Evolutionary conservation across 495 filamentous ascomycete genomes (phyloP), one percentile per base, ranked within the genome.

Genomic region (Aspergillus avenaceus): DNA sequence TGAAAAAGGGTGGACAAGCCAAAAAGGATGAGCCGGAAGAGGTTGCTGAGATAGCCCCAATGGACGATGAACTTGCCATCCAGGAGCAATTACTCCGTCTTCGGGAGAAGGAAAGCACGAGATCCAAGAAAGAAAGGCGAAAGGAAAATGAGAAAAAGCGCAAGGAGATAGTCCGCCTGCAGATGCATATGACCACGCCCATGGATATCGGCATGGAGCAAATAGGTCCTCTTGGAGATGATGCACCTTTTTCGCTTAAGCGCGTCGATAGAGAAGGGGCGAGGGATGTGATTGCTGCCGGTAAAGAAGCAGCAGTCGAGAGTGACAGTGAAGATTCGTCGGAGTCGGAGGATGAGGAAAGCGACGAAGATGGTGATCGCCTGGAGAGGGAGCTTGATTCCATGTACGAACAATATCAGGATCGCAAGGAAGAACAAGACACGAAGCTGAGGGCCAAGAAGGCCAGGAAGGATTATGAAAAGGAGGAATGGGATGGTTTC

Each of bases 131-230:
- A 50, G 86, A 91, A 58, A 75, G 85, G 50, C 75, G 90, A 52
- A 84, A 79, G 56, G 88, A 91, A 31, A 97, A 97, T 53, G 91
- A 96, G 65, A 83, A 83, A 61, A 96, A 91, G 70, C 84, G 86
- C 54, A 90, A 86, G 65, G 91, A 96, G 49, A 91, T 96, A 47
- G 75, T 91, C 24, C 86, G 93, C 40, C 83, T 97, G 85, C 95
- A 98, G 69, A 81, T 98, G 75, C 82, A 96, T 67, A 97, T 98
- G 95, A 89, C 84, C 13, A 86, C 90, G 1, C 92, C 93, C 13
- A 91, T 88, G 75, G 95, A 98, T 52, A 95, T 98, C 55, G 93
- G 93, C 54, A 84, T 93, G 73, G 92, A 97, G 63, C 90, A 96
- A 63, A 71, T 77, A n/a, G 88, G 88, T 11, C 84, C 86, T 1